Evolutionary conservation across 2,329 filamentous ascomycete genomes (phyloP), one percentile per base, ranked within the genome.

Genomic region (Cercospora sojina): DNA sequence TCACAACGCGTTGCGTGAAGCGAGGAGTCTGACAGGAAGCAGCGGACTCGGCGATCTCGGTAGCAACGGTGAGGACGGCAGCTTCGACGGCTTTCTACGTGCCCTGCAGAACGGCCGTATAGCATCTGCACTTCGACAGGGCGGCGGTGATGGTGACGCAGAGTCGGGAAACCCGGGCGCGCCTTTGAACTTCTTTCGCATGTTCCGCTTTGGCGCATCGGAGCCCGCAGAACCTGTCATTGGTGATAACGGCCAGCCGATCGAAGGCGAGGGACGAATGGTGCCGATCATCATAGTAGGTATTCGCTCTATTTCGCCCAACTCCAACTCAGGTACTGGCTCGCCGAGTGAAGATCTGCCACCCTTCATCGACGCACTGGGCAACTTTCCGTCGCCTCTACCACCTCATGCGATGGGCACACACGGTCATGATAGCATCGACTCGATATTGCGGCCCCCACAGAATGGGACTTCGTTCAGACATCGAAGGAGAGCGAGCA

Each of bases 281-380:
- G 86, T 90, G 43, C 89, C 88, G 8, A 84, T 90, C 68, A 89
- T 90, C 51, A 88, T 90, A 61, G 88, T 90, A 47, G 88, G 88
- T 62, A 89, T 90, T 64, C 82, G 88, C 62, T 89, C 88, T 27
- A 87, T 90, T 65, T 87, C 85, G 32, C 83, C 86, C 20, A 78
- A 77, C 58, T 81, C 80, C 27, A 82, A 80, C 69, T 69, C 71
- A 8, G 70, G 67, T n/a, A 56, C 67, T 31, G 79, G 80, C 47
- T 73, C 73, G 13, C 76, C 79, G 25, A 79, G 80, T 20, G 82
- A 83, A 62, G 82, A 83, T 55, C 79, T 82, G 67, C 81, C 79
- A 23, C 81, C 82, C 16, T 84, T 84, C 76, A 79, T 84, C 60
- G 82, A 84, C 65, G 81, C 82, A 31, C 79, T 84, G n/a, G 82